Evolutionary conservation across 2,329 filamentous ascomycete species (phyloP).

Genomic region (Incumbomyces lentus): DNA sequence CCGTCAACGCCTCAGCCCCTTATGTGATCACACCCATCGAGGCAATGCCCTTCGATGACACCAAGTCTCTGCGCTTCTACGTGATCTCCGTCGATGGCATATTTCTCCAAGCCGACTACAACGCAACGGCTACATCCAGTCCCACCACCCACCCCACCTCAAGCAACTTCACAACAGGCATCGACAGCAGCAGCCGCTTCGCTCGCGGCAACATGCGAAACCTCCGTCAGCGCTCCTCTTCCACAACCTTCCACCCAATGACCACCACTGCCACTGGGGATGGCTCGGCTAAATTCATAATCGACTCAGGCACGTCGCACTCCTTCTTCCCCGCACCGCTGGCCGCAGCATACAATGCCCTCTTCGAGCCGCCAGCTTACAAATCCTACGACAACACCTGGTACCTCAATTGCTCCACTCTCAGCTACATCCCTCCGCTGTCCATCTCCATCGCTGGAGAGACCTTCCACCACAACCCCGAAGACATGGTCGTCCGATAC

Average conservation of each 20-base stretch:
- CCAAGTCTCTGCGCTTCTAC: not conserved
- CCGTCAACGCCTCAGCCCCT: conserved; percentile 1
- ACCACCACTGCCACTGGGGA: not conserved
- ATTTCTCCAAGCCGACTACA: not conserved
- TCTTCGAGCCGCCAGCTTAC: conserved; percentile 34
- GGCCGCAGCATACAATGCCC: conserved; percentile 29
- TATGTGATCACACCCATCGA: conserved; percentile 6
- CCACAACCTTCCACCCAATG: not conserved
- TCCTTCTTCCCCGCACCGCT: conserved; percentile 32
- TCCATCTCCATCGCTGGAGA: conserved; percentile 31
- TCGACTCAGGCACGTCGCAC: conserved; percentile 22
- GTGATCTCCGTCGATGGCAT: conserved; percentile 2
- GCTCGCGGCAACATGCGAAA: not conserved
- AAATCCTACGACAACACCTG: conserved; percentile 26
- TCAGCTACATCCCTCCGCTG: conserved; percentile 26
- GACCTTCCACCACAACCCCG: conserved; percentile 24
- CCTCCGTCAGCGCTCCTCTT: not conserved
- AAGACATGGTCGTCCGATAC: conserved; percentile 25
- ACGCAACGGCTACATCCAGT: not conserved
- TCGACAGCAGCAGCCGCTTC: not conserved
- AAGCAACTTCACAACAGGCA: not conserved
- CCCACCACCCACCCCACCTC: not conserved
- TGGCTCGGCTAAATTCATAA: conserved; percentile 3
- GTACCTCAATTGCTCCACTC: conserved; percentile 34
- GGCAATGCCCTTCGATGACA: not conserved